These are phyloP conservation scores for Salix exigua DNA, from an alignment of 345 rosid species.

Conservation along the genomic window DNA sequence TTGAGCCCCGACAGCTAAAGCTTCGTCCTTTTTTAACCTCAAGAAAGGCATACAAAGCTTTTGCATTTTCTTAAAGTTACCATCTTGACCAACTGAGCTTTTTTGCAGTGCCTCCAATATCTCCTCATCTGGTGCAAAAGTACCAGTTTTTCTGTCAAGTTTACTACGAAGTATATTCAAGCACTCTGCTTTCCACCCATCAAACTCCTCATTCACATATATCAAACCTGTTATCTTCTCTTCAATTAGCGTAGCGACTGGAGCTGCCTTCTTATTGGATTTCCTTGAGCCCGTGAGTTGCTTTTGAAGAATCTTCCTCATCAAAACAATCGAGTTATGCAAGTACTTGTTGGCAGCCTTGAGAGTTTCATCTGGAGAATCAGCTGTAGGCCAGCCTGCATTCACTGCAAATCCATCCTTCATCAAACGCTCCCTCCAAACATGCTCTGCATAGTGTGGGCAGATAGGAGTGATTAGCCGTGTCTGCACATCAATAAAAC, in stretches of 20 bases:
- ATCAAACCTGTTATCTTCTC: slow-evolving; percentile 54
- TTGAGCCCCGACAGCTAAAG: slow-evolving; percentile 55
- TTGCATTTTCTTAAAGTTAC: slow-evolving; percentile 59
- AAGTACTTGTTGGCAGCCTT: slow-evolving; percentile 83
- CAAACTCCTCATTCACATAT: slow-evolving; percentile 73
- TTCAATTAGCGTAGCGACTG: slow-evolving; percentile 44
- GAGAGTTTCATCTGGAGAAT: slow-evolving; percentile 64
- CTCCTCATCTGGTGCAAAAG: slow-evolving; percentile 64
- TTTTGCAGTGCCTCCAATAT: slow-evolving; percentile 54
- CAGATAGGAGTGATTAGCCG: slow-evolving; percentile 84
- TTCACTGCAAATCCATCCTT: slow-evolving; percentile 71
- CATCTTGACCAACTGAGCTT: slow-evolving; percentile 48
- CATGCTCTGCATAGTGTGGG: slow-evolving; percentile 86
- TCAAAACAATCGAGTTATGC: slow-evolving; percentile 72
- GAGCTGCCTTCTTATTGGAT: slow-evolving; percentile 61
- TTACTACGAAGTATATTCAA: slow-evolving; percentile 62
- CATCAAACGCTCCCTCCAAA: slow-evolving; percentile 82
- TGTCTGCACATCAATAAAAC: slow-evolving; percentile 87
- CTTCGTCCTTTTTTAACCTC: slow-evolving; percentile 82
- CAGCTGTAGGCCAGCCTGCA: slow-evolving; percentile 89
- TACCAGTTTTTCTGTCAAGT: slow-evolving; percentile 36
- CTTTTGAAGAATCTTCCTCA: slow-evolving; percentile 77
- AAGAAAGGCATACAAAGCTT: slow-evolving; percentile 87
- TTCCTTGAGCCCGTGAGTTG: slow-evolving; percentile 69
- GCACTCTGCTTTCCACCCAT: slow-evolving; percentile 89